These are phyloP conservation scores for Tolypocladium amazonense DNA, from an alignment of 2,329 filamentous ascomycete genomes.

Conservation along the genomic window DNA sequence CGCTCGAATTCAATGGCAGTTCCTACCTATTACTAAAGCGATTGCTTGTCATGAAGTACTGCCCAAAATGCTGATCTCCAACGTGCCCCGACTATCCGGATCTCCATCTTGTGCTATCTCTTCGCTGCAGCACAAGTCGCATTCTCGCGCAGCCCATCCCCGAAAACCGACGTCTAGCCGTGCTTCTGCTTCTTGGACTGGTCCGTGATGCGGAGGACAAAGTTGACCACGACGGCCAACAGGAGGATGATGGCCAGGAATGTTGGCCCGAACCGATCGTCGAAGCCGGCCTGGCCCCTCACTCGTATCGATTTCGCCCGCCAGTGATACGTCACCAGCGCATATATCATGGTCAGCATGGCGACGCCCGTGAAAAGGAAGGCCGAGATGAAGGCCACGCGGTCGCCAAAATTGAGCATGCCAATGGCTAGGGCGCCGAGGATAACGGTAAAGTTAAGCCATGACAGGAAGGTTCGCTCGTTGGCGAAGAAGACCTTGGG, in stretches of 20 bases:
- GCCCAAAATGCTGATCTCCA: background rate
- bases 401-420: conserved; percentile 96
- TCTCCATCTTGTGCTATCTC: background rate
- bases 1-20: background rate
- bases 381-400: conserved; percentile 84
- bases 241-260: conserved; percentile 79
- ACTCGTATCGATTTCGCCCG: conserved; percentile 83
- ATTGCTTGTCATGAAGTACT: background rate
- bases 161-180: conserved; percentile 3
- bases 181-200: conserved; percentile 27
- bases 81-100: background rate
- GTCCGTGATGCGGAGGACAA: conserved; percentile 62
- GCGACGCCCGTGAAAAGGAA: conserved; percentile 90
- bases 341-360: conserved; percentile 92
- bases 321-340: conserved; percentile 94
- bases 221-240: conserved; percentile 90
- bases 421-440: conserved; percentile 93
- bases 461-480: conserved; percentile 97
- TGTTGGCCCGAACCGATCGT: conserved; percentile 90
- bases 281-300: conserved; percentile 89
- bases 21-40: background rate
- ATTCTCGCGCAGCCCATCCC: background rate
- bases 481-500: conserved; percentile 99
- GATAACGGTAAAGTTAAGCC: conserved; percentile 99
- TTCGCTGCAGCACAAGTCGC: background rate